phyloP scores from a whole-genome alignment of 805 yeast genomes.

The Starmera dryadoides region DNA sequence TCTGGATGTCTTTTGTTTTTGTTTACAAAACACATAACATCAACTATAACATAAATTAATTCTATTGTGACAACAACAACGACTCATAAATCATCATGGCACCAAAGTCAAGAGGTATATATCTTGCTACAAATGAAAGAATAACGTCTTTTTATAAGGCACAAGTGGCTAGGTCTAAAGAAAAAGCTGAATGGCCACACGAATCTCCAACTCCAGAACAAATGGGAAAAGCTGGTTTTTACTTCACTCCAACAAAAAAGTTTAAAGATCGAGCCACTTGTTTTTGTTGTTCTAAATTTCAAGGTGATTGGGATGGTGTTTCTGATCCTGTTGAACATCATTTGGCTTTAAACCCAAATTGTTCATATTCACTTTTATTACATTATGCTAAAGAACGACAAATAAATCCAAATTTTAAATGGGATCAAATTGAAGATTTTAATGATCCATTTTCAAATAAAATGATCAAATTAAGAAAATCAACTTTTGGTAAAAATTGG shows the following conservation, averaged over 20 bases:
- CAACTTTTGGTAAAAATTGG: constrained; percentile 38
- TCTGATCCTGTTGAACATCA: constrained; percentile 48
- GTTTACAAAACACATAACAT: neutral
- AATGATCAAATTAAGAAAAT: constrained; percentile 26
- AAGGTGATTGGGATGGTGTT: constrained; percentile 50
- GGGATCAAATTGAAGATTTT: constrained; percentile 17
- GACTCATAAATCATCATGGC: too few species aligned
- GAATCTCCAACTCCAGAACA: constrained; percentile 20
- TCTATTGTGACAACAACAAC: too few species aligned
- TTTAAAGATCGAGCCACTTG: constrained; percentile 51
- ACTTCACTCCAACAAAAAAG: constrained; percentile 46
- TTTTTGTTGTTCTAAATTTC: constrained; percentile 43
- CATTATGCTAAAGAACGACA: constrained; percentile 17
- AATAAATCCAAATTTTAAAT: constrained; percentile 9
- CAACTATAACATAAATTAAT: too few species aligned
- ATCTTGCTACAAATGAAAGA: constrained; percentile 3
- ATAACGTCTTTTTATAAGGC: constrained; percentile 9
- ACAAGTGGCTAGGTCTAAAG: constrained; percentile 8
- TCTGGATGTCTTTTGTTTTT: neutral
- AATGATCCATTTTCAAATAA: constrained; percentile 26
- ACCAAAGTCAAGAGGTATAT: neutral
- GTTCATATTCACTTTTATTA: constrained; percentile 23
- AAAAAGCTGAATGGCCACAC: constrained; percentile 18
- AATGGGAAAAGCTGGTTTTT: constrained; percentile 57
- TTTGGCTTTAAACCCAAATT: constrained; percentile 22